phyloP scores from a whole-genome alignment of 306 rosid species.

The Rubus parviflorus region DNA sequence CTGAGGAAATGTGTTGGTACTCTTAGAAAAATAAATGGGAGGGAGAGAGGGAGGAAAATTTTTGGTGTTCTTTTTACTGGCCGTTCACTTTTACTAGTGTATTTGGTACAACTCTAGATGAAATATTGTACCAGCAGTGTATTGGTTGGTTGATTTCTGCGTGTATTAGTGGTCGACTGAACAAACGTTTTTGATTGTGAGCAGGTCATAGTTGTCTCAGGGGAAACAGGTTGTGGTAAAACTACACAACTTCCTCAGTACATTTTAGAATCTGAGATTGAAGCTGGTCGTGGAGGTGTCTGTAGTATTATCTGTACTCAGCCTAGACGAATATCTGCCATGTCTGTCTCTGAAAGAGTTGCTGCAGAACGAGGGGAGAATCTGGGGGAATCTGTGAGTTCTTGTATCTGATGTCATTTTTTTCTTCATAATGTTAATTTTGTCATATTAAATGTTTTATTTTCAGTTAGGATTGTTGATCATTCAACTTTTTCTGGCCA shows the following conservation, averaged over 20 bases:
- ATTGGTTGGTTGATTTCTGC: neutral
- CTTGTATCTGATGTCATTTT: neutral
- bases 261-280: conserved; percentile 49
- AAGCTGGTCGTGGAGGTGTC: conserved; percentile 47
- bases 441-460: neutral
- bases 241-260: conserved; percentile 57
- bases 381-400: conserved; percentile 53
- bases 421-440: neutral
- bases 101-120: neutral
- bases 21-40: neutral
- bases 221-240: conserved; percentile 58
- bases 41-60: neutral
- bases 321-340: conserved; percentile 53
- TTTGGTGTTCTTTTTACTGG: neutral
- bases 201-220: conserved; percentile 51
- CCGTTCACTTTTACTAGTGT: neutral
- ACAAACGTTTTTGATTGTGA: conserved; percentile 2
- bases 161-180: conserved; percentile 6
- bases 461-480: neutral
- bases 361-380: conserved; percentile 59
- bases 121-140: neutral
- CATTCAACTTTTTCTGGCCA: neutral
- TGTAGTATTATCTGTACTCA: conserved; percentile 54
- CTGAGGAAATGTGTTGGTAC: no score
- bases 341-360: conserved; percentile 56